Evolutionary conservation across 257 asterid species (phyloP), one percentile per base, ranked within the genome.

Genomic region (Lithospermum erythrorhizon): DNA sequence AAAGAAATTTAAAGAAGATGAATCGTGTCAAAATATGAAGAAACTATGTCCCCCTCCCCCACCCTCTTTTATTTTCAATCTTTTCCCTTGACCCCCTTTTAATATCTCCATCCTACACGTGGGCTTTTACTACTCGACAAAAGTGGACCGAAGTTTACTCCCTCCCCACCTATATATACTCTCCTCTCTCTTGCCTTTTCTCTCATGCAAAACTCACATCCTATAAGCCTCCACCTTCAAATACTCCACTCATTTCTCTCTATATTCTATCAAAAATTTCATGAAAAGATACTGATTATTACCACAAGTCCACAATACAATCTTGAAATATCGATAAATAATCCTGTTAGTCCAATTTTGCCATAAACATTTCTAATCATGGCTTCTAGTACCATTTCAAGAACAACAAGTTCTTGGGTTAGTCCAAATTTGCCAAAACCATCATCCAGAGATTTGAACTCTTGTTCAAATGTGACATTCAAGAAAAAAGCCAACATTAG

Each of bases 61-160:
- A 76, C 68, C 61, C 52, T 53, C 45, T 48, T 55, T 65, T 61
- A 21, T 49, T 68, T 55, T 58, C 27, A 25, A 55, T n/a, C 19
- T 59, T 58, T 27, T 17, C 48, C 14, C 14, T 13, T 53, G 68
- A 68, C 20, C 58, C 70, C 54, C 37, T 63, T 76, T 73, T 74
- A 65, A 53, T 9, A 74, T 68, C 67, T 73, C 70, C 35, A 69
- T 73, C 68, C 35, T 73, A 82, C 95, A 87, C 97, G 97, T 87
- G 90, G 93, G 64, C 87, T 61, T 73, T 82, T 69, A 75, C 62
- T 73, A 68, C 79, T 58, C 68, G 76, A 73, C 66, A 61, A 69
- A 70, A 65, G 69, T 81, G 87, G 88, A 77, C 82, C 82, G 59
- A 65, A 65, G 1, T 61, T 25, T 71, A 72, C 76, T 4, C 80